These are phyloP conservation scores for Madurella fahalii DNA, from an alignment of 2,329 filamentous ascomycete genomes.

Conservation along the genomic window DNA sequence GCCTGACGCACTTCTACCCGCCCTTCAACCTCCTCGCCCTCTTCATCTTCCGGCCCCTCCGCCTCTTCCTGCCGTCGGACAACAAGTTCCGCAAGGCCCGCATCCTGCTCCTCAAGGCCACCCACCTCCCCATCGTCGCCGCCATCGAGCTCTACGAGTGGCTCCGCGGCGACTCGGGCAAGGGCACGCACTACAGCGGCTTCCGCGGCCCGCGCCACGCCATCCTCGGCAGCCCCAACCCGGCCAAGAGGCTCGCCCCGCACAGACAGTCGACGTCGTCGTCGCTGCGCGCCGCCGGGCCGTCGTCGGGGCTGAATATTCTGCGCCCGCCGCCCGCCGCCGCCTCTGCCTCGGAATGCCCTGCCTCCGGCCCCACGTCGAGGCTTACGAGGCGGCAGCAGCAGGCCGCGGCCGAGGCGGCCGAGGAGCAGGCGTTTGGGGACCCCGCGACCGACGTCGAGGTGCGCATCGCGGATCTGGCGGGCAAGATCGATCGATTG, in stretches of 20 bases:
- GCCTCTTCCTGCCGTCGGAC: constrained; percentile 62
- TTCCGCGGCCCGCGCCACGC: constrained; percentile 43
- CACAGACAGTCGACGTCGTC: constrained; percentile 9
- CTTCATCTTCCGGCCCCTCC: constrained; percentile 65
- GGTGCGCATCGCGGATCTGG: constrained; percentile 51
- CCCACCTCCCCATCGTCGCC: constrained; percentile 65
- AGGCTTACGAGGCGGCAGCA: constrained; percentile 25
- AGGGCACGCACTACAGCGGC: constrained; percentile 42
- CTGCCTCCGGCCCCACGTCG: constrained; percentile 34
- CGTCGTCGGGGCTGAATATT: neutral
- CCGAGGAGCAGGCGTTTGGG: constrained; percentile 23
- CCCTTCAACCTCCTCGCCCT: constrained; percentile 72
- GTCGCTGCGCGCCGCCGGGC: constrained; percentile 10
- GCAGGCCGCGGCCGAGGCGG: constrained; percentile 16
- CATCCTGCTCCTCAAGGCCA: constrained; percentile 59
- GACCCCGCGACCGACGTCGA: constrained; percentile 38
- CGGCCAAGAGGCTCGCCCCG: constrained; percentile 11
- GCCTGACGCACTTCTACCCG: constrained; percentile 66
- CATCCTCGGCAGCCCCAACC: constrained; percentile 33
- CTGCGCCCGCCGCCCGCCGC: neutral
- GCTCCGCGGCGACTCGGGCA: constrained; percentile 29
- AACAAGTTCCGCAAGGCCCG: constrained; percentile 58
- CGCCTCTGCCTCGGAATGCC: neutral
- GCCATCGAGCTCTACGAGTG: constrained; percentile 65
- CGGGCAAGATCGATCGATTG: constrained; percentile 55